Evolutionary conservation across 2,329 filamentous ascomycete species (phyloP), one percentile per base, ranked within the genome.

Genomic region (Pestalotiopsis sp.): DNA sequence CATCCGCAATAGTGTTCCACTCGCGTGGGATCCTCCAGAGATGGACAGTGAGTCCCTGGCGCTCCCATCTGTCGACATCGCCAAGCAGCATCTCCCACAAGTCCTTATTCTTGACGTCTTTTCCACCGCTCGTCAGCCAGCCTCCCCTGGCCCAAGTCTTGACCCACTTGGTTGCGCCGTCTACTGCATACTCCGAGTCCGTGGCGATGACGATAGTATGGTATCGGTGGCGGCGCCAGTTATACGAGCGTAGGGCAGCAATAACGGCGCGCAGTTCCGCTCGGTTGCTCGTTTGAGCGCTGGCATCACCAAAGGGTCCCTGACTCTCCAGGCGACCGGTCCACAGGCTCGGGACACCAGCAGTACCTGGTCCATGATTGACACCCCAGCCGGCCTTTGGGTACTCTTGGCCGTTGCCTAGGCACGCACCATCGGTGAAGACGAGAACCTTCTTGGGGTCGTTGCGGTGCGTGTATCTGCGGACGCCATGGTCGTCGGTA

Each of bases 221-320:
- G 76, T 78, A 77, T 67, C 82, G 73, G 74, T 87, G 84, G 4
- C 73, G 76, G 0, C 14, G n/a, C 86, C 85, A 88, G 70, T 74
- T 9, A 2, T 80, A 77, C 71, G 80, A 83, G 36, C 81, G 78
- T 27, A 89, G 78, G 4, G 83, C 87, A 4, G 80, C 84, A 61
- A 88, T 83, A 4, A 84, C 84, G 5, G 86, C 86, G 14, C 86
- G 86, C 6, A 90, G 81, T 74, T 89, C 85, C 3, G 87, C 87
- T 4, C 87, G 81, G 71, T 88, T 86, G 77, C 81, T 87, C 23
- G 81, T 87, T 69, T 84, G 83, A 7, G 71, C 64, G 56, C 74
- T 68, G 0, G 65, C 17, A 27, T 81, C 75, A 13, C 81, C 83
- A 62, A 76, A 82, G 3, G 84, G 84, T 0, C 85, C 84, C 45